These are phyloP conservation scores for Bryoerythrophyllum caledonicum DNA, from an alignment of 225 moss, liverwort and hornwort genomes.

Conservation along the genomic window DNA sequence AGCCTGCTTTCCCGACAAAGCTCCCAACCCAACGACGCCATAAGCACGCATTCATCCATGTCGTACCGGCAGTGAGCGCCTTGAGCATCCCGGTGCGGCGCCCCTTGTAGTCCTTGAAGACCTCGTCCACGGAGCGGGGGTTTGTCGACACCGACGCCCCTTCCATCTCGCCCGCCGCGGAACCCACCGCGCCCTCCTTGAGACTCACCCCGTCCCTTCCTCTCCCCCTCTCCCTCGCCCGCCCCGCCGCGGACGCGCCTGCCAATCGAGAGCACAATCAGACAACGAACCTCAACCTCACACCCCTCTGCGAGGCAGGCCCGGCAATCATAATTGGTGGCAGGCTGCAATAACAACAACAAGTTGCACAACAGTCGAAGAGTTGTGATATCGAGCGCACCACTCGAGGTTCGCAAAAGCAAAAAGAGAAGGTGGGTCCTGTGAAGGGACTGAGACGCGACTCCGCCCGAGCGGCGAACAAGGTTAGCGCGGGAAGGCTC, in stretches of 20 bases:
- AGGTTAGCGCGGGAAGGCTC: too few species aligned
- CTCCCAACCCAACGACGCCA: neutral
- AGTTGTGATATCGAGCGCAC: too few species aligned
- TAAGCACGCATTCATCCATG: neutral
- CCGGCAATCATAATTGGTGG: too few species aligned
- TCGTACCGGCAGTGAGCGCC: slow-evolving; percentile 40
- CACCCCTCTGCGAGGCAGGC: too few species aligned
- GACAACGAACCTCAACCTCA: too few species aligned
- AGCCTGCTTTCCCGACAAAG: neutral
- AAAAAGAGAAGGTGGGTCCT: too few species aligned
- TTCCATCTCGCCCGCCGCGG: slow-evolving; percentile 25
- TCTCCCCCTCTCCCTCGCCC: neutral
- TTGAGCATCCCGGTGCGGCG: slow-evolving; percentile 44
- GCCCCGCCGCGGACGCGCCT: neutral
- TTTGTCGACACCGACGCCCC: slow-evolving; percentile 41
- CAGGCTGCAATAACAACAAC: too few species aligned
- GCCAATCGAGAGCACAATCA: too few species aligned
- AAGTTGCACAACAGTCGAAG: too few species aligned
- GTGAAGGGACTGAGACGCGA: too few species aligned
- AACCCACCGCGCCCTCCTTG: neutral
- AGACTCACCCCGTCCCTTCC: neutral
- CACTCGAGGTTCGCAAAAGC: too few species aligned
- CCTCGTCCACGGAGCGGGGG: slow-evolving; percentile 45
- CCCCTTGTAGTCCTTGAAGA: slow-evolving; percentile 38
- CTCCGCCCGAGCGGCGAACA: too few species aligned